Evolutionary conservation across 495 filamentous ascomycete genomes (phyloP), one percentile per base, ranked within the genome.

Genomic region (Penicilliopsis zonata): DNA sequence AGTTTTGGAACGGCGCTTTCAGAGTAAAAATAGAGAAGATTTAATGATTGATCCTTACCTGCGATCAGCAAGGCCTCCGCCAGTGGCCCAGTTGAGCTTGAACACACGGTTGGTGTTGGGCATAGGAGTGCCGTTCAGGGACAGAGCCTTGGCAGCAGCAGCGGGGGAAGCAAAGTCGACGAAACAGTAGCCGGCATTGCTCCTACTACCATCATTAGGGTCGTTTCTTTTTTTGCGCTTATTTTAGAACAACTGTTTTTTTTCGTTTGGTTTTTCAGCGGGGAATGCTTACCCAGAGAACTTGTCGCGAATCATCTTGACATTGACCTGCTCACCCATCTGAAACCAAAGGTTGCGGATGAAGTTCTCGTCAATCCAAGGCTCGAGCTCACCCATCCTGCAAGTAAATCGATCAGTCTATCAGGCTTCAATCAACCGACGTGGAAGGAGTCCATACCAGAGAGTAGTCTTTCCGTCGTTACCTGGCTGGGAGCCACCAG

Each of bases 291-390:
- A 95, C 88, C 90, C 90, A 57, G 90, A 96, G 55, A 94, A 94
- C 59, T 94, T 94, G 65, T 99, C 90, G 38, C 90, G 86, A 48
- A 99, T 99, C 75, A 99, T 94, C 73, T 99, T 99, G 35, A 99
- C 90, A 47, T 95, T 95, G 46, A 99, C 90, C 40, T 72, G 70
- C 64, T 96, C 88, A 35, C 77, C 84, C 67, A 94, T 77, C 46
- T 80, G 78, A 55, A 77, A 82, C 78, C 85, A 96, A 13, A 96
- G 70, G 41, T 78, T 87, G 53, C 92, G 86, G 44, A 99, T 82
- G 60, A 96, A 99, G 53, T 82, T 92, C 61, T 99, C 90, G 53
- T 99, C 90, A 57, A 99, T 96, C 90, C 90, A 99, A 2, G 85
- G 84, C 57, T 96, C 90, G 47, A 99, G 80, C 53, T 99, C 90